Evolutionary conservation across 2,329 filamentous ascomycete genomes (phyloP).

Genomic region (Hymenoscyphus scutula): DNA sequence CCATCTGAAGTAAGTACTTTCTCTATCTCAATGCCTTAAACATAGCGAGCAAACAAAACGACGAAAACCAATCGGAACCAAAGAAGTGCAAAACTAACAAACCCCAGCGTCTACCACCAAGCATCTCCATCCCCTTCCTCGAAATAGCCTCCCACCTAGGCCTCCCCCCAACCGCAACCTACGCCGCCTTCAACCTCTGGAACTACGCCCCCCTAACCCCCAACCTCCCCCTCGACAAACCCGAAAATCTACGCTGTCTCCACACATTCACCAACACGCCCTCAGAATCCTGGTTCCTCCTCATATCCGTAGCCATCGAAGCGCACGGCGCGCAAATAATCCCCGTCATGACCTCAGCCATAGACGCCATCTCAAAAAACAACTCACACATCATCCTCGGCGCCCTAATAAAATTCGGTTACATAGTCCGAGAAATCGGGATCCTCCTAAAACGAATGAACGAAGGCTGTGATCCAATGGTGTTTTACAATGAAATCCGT

Average conservation of each 20-base stretch:
- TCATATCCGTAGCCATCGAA: slow-evolving; percentile 88
- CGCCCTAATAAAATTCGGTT: slow-evolving; percentile 63
- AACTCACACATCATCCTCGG: slow-evolving; percentile 60
- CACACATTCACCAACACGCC: slow-evolving; percentile 84
- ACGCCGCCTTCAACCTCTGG: slow-evolving; percentile 84
- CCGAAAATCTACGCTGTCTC: slow-evolving; percentile 68
- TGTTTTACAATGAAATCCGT: slow-evolving; percentile 86
- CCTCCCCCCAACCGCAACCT: slow-evolving; percentile 85
- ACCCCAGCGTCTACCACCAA: slow-evolving; percentile 62
- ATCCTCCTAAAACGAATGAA: slow-evolving; percentile 77
- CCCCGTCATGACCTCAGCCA: slow-evolving; percentile 73
- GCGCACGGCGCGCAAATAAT: slow-evolving; percentile 73
- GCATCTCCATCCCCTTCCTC: slow-evolving; percentile 75
- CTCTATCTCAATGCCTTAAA: no score
- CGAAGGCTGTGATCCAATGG: slow-evolving; percentile 79
- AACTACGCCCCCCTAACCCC: slow-evolving; percentile 73
- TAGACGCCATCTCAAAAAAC: slow-evolving; percentile 62
- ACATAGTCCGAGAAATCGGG: slow-evolving; percentile 67
- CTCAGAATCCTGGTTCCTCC: slow-evolving; percentile 93
- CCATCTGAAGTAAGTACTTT: slow-evolving; percentile 63
- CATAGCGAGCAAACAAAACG: neutral
- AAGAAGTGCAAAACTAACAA: slow-evolving; percentile 22
- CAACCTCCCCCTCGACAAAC: slow-evolving; percentile 28
- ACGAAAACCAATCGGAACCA: neutral
- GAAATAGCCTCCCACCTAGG: slow-evolving; percentile 70